Evolutionary conservation across 331 rosid species (phyloP), one percentile per base, ranked within the genome.

Genomic region (Malus hybrid): DNA sequence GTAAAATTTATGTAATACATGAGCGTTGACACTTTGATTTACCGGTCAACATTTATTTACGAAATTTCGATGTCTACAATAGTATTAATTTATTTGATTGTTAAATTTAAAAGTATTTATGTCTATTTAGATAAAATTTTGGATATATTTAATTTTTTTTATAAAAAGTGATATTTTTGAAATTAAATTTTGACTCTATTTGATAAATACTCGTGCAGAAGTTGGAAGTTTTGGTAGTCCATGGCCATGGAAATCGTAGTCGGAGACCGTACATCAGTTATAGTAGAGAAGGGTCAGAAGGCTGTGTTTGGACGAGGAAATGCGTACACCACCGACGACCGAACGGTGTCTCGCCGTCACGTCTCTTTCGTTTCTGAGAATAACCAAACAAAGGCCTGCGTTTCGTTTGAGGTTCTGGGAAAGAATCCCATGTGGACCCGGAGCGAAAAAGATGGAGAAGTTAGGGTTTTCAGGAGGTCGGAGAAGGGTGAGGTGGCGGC

Each of bases 381-480:
- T 55, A 16, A n/a, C 42, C 65, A 7, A 13, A 44, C 85, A 18
- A 81, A 74, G 65, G 56, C 80, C 59, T 69, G 73, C 84, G 91
- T 88, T 81, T 90, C 81, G 29, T 94, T 94, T 69, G 84, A 88
- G 79, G 97, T 90, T 22, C 72, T 81, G 5, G 98, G 96, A 73
- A 83, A 72, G 74, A 93, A 91, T 73, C 98, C 97, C 73, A 55
- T 93, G 65, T 93, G 96, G 98, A 88, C 90, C 20, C 73, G 76
- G 61, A 78, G 76, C 32, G 55, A 65, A 28, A 73, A n/a, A 3
- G 82, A 80, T n/a, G 84, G 67, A n/a, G 54, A 57, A 56, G 70
- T 88, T 78, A 75, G 83, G 69, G 64, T 66, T 42, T 88, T 85
- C 85, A 84, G 86, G 44, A 82, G 84, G 75, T 86, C 82, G 64